Evolutionary conservation across 2,329 filamentous ascomycete genomes (phyloP), one percentile per base, ranked within the genome.

Genomic region (Didymella pinodella): DNA sequence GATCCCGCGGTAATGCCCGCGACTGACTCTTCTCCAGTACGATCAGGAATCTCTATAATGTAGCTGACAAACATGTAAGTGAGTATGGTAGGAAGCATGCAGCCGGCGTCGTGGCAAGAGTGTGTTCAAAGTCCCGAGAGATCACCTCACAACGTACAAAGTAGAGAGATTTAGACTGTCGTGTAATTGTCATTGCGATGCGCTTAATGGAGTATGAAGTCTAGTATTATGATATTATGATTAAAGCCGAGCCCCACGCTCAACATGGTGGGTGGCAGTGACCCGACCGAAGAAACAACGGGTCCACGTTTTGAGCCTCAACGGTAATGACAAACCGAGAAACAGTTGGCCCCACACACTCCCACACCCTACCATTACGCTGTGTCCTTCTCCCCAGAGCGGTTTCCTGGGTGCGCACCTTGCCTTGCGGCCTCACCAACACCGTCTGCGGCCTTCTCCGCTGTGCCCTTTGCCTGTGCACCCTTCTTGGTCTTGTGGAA

Each of bases 401-500:
- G 59, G 20, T 60, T 59, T 22, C 67, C 66, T 6, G 65, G 62
- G 20, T 68, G 61, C 11, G 56, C 67, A 43, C 65, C 63, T 50
- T 70, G 64, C 10, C 53, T 44, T 7, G 64, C 68, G 3, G 49
- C 59, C 11, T 61, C 48, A 7, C 54, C 57, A 12, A 28, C 65
- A 29, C 56, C 59, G 6, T 64, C 59, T 7, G 48, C 46, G 8
- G 44, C 62, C 26, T 70, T 61, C 3, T 67, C 65, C 0, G 62
- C 63, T 10, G 45, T 46, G 0, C 51, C 54, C 44, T 67, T 65
- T 1, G 57, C 51, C 57, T 70, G 69, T 2, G 61, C 62, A 0
- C 63, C 63, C 16, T 65, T 65, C 51, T 65, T 69, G 16, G 34
- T 65, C 58, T 64, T 70, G 25, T 64, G 56, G 28, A 60, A 60